Percentiles rank a stretch among this genome's conserved stretches.
These are phyloP conservation scores for Boletus reticulatus DNA, from an alignment of 768 basidiomycete genomes.

Conservation along the genomic window DNA sequence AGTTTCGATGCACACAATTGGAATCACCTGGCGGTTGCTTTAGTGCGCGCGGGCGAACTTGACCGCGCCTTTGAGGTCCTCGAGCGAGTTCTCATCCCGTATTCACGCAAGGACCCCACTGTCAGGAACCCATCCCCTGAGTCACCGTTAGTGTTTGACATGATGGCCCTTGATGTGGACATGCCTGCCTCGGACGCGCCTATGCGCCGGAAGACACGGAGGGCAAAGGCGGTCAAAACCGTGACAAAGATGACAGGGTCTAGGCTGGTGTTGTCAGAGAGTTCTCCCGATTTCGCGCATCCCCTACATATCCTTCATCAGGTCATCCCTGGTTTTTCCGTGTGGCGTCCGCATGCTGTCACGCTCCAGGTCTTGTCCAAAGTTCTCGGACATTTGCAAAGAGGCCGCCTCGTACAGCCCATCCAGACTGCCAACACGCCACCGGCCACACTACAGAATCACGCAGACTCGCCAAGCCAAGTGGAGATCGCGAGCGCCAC, in stretches of 20 bases:
- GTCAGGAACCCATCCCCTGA: conserved; percentile 32
- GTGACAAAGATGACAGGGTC: conserved; percentile 15
- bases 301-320: conserved; percentile 60
- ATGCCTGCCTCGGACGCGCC: conserved; percentile 29
- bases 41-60: conserved; percentile 78
- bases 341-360: conserved; percentile 61
- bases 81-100: conserved; percentile 72
- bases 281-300: conserved; percentile 50
- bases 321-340: conserved; percentile 60
- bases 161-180: conserved; percentile 22
- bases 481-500: conserved; percentile 37
- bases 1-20: conserved; percentile 88
- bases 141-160: conserved; percentile 42
- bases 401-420: conserved; percentile 50
- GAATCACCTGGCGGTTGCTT: conserved; percentile 77
- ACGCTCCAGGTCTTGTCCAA: conserved; percentile 47
- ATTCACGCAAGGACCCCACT: conserved; percentile 35
- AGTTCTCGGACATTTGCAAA: conserved; percentile 46
- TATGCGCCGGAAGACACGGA: conserved; percentile 25
- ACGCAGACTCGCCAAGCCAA: conserved; percentile 21
- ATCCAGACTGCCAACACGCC: conserved; percentile 26
- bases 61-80: conserved; percentile 81
- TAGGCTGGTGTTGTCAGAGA: conserved; percentile 10
- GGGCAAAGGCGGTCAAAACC: conserved; percentile 22
- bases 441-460: conserved; percentile 15